Evolutionary conservation across 768 basidiomycete species (phyloP).

Genomic region (Naganishia randhawae): DNA sequence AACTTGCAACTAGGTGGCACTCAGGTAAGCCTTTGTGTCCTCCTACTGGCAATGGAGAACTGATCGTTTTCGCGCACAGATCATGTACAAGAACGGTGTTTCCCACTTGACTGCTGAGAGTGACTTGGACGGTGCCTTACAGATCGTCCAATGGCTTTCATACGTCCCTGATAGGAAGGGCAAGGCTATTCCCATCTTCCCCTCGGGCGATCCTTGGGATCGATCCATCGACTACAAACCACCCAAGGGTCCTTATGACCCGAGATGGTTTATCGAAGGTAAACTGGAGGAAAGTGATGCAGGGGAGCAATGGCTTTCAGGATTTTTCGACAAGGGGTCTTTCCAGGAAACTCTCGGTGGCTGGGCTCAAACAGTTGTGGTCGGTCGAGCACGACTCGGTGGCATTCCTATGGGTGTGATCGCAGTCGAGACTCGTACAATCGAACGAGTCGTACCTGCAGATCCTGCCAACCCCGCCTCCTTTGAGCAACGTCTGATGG

Average conservation of each 20-base stretch:
- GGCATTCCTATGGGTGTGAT: conserved; percentile 98
- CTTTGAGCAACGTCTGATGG: conserved; percentile 96
- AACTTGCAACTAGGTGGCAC: conserved; percentile 98
- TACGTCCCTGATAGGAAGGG: conserved; percentile 84
- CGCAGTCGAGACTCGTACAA: conserved; percentile 93
- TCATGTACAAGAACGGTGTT: conserved; percentile 99
- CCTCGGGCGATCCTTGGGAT: conserved; percentile 78
- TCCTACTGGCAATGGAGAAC: neutral
- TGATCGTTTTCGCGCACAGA: conserved; percentile 46
- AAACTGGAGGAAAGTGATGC: conserved; percentile 71
- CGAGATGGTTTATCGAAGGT: conserved; percentile 95
- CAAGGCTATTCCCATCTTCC: conserved; percentile 68
- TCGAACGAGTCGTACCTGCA: conserved; percentile 92
- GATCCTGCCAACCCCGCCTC: conserved; percentile 96
- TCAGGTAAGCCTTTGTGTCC: conserved; percentile 54
- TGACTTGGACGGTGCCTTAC: conserved; percentile 89
- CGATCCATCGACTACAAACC: conserved; percentile 84
- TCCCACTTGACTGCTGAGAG: conserved; percentile 92
- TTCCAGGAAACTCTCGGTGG: conserved; percentile 99
- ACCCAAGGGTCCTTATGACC: conserved; percentile 92
- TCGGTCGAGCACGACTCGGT: conserved; percentile 90
- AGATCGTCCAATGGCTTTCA: conserved; percentile 90
- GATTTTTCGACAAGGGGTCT: conserved; percentile 94
- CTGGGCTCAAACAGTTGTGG: conserved; percentile 98
- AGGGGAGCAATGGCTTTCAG: conserved; percentile 66